phyloP scores from a whole-genome alignment of 2,329 filamentous ascomycete genomes.

The Sarocladium strictum region DNA sequence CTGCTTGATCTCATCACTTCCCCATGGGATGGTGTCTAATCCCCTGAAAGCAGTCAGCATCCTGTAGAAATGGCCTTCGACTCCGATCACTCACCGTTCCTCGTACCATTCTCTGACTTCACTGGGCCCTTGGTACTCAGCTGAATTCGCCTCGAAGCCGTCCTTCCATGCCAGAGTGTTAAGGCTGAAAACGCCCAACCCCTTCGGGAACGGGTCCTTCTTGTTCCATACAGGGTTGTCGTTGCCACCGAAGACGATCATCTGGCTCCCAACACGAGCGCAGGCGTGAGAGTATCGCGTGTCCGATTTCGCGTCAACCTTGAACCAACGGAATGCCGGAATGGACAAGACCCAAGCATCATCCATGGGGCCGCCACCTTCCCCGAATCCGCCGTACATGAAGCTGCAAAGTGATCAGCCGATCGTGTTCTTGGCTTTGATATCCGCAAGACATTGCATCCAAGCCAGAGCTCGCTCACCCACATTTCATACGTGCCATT shows the following conservation, averaged over 20 bases:
- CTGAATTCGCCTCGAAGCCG: conserved; percentile 1
- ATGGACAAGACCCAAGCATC: conserved; percentile 8
- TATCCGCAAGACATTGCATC: too few relatives aligned
- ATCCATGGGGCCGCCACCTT: background rate
- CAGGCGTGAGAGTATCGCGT: conserved; percentile 1
- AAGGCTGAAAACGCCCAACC: background rate
- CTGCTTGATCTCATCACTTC: conserved; percentile 6
- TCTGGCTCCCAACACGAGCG: conserved; percentile 1
- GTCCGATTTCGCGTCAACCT: background rate
- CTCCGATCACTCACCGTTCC: background rate
- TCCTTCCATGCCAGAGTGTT: conserved; percentile 7
- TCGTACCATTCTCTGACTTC: conserved; percentile 1
- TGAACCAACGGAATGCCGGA: conserved; percentile 8
- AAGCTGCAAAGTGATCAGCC: too few relatives aligned
- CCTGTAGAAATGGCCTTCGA: background rate
- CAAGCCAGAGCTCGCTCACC: background rate
- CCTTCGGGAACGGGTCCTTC: conserved; percentile 3
- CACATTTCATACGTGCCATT: conserved; percentile 8
- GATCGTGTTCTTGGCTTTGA: background rate
- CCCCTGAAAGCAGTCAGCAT: background rate
- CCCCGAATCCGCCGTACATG: conserved; percentile 6
- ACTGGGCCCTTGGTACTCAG: background rate
- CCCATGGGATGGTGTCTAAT: conserved; percentile 5
- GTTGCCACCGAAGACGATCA: conserved; percentile 7
- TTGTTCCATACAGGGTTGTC: conserved; percentile 5